phyloP scores from a whole-genome alignment of 202 grass and related monocot species.

The Musa balbisiana region DNA sequence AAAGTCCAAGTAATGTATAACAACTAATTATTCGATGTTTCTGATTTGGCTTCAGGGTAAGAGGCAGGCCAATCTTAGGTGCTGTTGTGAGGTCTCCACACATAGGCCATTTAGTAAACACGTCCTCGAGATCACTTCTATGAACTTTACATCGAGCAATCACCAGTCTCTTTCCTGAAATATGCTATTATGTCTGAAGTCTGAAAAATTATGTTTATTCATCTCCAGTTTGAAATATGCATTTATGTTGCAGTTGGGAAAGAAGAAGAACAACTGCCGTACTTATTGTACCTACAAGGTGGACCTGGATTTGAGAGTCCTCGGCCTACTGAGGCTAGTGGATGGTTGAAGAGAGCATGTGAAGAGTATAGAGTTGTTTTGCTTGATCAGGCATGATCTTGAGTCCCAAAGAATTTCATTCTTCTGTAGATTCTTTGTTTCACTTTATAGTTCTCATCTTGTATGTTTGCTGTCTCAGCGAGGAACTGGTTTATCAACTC shows the following conservation, averaged over 20 bases:
- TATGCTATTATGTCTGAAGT: not conserved
- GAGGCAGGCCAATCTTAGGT: too few relatives aligned
- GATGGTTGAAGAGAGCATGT: conserved; percentile 89
- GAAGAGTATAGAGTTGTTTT: conserved; percentile 72
- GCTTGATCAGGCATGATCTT: conserved; percentile 61
- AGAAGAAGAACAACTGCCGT: conserved; percentile 59
- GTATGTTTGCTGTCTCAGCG: conserved; percentile 30
- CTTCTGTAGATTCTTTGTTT: not conserved
- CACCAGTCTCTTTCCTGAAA: not conserved
- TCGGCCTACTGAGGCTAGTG: conserved; percentile 55
- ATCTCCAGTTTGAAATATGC: not conserved
- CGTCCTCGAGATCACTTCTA: too few relatives aligned
- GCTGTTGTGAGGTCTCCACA: too few relatives aligned
- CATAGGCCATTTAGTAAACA: too few relatives aligned
- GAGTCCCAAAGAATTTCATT: not conserved
- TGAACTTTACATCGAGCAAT: not conserved
- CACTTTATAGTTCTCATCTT: not conserved
- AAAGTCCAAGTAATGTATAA: too few relatives aligned
- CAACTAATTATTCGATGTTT: too few relatives aligned
- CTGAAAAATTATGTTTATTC: too few relatives aligned
- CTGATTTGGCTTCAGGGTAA: too few relatives aligned
- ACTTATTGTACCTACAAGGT: conserved; percentile 80
- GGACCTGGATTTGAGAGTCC: conserved; percentile 90
- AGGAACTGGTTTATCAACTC: conserved; percentile 85
- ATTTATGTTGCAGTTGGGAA: conserved; percentile 56